Percentiles rank a stretch among this genome's conserved stretches.
Conservation (phyloP, 192 early-diverging fungal species). For the Pilobolus umbonatus region DNA sequence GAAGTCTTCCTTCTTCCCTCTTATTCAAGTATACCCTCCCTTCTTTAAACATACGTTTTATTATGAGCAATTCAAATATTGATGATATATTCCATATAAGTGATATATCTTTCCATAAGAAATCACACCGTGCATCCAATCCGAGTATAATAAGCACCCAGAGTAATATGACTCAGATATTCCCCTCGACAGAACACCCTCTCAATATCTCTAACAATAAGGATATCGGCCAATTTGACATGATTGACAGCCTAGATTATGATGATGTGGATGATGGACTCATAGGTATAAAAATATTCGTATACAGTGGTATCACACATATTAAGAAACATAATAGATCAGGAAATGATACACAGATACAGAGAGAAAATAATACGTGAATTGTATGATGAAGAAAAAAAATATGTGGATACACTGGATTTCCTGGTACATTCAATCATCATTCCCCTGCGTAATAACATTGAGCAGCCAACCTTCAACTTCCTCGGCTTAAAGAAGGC, state of each 20-base stretch:
- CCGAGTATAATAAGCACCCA: not conserved
- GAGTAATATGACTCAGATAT: not conserved
- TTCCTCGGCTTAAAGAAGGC: conserved; percentile 26
- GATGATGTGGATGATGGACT: conserved; percentile 29
- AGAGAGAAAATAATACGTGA: conserved; percentile 23
- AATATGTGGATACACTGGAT: conserved; percentile 16
- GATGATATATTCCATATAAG: not conserved
- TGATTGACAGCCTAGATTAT: conserved; percentile 27
- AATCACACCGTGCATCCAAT: not conserved
- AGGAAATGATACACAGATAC: conserved; percentile 16
- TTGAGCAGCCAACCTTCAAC: conserved; percentile 21
- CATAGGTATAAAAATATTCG: conserved; percentile 22
- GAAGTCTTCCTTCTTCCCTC: no score
- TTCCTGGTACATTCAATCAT: conserved; percentile 7
- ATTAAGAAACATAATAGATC: conserved; percentile 2
- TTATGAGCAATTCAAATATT: not conserved
- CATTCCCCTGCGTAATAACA: conserved; percentile 19
- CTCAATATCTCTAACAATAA: not conserved
- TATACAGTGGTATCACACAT: not conserved
- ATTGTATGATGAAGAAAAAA: conserved; percentile 16
- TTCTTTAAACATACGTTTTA: no score
- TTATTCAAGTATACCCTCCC: no score
- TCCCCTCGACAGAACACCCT: not conserved
- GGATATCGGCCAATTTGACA: conserved; percentile 16
- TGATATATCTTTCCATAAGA: not conserved